phyloP scores from a whole-genome alignment of 768 basidiomycete genomes.

The Leccinellum albellum region DNA sequence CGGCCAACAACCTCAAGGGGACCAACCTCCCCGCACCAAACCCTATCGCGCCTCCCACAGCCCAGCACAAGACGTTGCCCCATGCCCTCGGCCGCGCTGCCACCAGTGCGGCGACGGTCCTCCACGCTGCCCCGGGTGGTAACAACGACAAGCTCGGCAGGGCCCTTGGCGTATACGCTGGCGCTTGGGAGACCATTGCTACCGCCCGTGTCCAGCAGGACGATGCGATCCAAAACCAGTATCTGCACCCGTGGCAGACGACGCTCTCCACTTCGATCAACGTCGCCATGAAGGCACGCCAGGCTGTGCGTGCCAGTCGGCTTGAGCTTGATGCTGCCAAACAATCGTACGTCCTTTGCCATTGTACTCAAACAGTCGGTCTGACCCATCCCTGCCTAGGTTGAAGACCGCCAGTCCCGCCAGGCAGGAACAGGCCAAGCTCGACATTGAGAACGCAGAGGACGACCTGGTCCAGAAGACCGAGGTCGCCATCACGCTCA shows the following conservation, averaged over 20 bases:
- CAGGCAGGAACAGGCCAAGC: constrained; percentile 86
- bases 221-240: constrained; percentile 56
- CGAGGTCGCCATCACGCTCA: constrained; percentile 91
- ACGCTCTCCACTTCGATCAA: constrained; percentile 80
- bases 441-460: constrained; percentile 90
- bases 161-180: constrained; percentile 74
- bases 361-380: not conserved
- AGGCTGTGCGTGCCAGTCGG: constrained; percentile 73
- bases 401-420: constrained; percentile 72
- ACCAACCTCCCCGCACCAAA: constrained; percentile 77
- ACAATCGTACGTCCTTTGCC: constrained; percentile 55
- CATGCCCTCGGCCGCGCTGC: constrained; percentile 90
- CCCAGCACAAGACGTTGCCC: constrained; percentile 92
- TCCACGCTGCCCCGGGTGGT: constrained; percentile 44
- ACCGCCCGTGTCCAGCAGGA: constrained; percentile 80
- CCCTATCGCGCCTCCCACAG: constrained; percentile 50
- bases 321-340: constrained; percentile 90
- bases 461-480: constrained; percentile 98
- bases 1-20: constrained; percentile 83
- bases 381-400: constrained; percentile 37
- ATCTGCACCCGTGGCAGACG: constrained; percentile 82
- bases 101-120: constrained; percentile 47
- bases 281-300: constrained; percentile 89
- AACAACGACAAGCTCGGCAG: constrained; percentile 69
- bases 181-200: constrained; percentile 82